A percentile compares a stretch with the other conserved stretches of the same genome.
phyloP scores from a whole-genome alignment of 2,329 filamentous ascomycete species.

The Fusarium torulosum region DNA sequence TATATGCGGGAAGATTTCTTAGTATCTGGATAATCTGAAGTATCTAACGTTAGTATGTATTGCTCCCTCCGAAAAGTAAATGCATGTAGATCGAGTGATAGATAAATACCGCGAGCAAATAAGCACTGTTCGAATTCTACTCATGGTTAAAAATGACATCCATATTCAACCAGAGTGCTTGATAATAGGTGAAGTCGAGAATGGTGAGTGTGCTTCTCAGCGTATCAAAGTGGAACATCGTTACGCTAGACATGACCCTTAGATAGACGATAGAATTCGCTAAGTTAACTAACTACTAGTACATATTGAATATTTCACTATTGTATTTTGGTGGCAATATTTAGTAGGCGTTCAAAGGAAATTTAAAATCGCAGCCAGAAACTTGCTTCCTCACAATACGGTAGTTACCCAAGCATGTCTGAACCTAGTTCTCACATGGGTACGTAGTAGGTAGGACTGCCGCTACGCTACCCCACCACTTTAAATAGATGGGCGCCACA shows the following conservation, averaged over 20 bases:
- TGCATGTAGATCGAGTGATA: neutral
- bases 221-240: neutral
- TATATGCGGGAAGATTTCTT: neutral
- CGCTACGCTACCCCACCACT: conserved; percentile 41
- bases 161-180: neutral
- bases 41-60: too few species aligned
- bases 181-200: neutral
- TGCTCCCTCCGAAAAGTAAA: neutral
- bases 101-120: neutral
- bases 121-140: neutral
- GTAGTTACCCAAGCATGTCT: neutral
- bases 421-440: neutral
- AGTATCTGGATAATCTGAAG: too few species aligned
- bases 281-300: neutral
- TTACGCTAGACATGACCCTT: neutral
- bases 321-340: neutral
- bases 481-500: conserved; percentile 40
- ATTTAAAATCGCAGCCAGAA: neutral
- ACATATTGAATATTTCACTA: neutral
- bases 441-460: neutral
- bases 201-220: neutral
- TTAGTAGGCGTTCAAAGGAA: too few species aligned
- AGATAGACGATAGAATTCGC: neutral
- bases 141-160: neutral
- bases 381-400: neutral